Conservation (phyloP, 192 early-diverging fungal species). For the Rhizoclosmatium sp. region DNA sequence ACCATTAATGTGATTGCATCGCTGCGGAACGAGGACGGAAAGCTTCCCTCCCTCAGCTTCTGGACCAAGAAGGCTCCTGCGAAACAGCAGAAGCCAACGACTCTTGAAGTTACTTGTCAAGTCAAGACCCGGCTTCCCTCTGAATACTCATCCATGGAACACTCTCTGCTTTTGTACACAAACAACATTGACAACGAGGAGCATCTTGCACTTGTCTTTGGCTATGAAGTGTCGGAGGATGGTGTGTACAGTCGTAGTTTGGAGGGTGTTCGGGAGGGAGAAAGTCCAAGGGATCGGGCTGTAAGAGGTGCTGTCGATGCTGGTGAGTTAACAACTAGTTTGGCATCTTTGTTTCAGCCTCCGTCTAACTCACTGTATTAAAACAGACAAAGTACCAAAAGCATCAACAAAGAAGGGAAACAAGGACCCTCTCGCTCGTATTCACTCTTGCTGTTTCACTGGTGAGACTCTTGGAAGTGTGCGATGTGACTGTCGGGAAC, state of each 20-base stretch:
- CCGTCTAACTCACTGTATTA: not conserved
- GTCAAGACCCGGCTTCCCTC: slow-evolving; percentile 46
- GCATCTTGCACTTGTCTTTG: slow-evolving; percentile 94
- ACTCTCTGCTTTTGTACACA: slow-evolving; percentile 76
- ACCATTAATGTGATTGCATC: too few species aligned
- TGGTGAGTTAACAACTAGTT: not conserved
- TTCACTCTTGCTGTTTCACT: slow-evolving; percentile 97
- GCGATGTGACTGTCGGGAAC: slow-evolving; percentile 84
- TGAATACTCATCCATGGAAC: slow-evolving; percentile 36
- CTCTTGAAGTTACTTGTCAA: slow-evolving; percentile 35
- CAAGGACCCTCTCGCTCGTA: slow-evolving; percentile 84
- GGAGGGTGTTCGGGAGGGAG: slow-evolving; percentile 69
- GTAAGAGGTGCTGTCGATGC: slow-evolving; percentile 76
- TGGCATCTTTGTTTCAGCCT: not conserved
- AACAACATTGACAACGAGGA: slow-evolving; percentile 87
- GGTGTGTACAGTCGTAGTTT: slow-evolving; percentile 68
- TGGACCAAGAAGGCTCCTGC: too few species aligned
- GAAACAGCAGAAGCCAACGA: too few species aligned
- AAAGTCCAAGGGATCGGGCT: slow-evolving; percentile 80
- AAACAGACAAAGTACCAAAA: slow-evolving; percentile 64
- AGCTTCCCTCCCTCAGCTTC: too few species aligned
- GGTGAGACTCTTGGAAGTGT: slow-evolving; percentile 91
- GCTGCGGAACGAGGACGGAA: too few species aligned
- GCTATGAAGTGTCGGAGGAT: slow-evolving; percentile 35
- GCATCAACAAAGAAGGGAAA: slow-evolving; percentile 56